Evolutionary conservation across 2,329 filamentous ascomycete species (phyloP).

Genomic region (Tolypocladium tundrense): DNA sequence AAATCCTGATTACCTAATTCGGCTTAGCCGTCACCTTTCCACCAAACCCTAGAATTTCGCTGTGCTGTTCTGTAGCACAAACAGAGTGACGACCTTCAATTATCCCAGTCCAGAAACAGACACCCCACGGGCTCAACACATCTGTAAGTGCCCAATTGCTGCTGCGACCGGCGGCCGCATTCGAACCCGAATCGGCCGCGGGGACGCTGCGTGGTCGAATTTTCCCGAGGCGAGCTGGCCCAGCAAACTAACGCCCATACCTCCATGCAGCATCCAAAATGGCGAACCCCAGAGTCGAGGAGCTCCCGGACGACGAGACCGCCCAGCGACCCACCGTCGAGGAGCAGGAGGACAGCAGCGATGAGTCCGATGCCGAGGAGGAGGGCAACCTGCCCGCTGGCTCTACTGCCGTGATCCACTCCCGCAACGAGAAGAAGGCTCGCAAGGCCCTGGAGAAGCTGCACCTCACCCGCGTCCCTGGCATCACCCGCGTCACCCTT

Average conservation of each 20-base stretch:
- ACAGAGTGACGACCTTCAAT: conserved; percentile 19
- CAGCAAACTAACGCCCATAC: conserved; percentile 2
- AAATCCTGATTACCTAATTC: conserved; percentile 28
- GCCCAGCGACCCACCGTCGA: conserved; percentile 69
- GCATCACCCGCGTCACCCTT: conserved; percentile 96
- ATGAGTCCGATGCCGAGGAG: conserved; percentile 72
- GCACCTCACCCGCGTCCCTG: conserved; percentile 88
- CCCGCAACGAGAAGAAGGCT: conserved; percentile 99
- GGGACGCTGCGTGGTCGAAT: conserved; percentile 1
- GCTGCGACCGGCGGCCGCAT: conserved; percentile 3
- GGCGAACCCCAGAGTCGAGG: conserved; percentile 97
- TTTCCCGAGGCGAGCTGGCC: neutral
- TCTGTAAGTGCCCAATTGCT: conserved; percentile 21
- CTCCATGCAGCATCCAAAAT: conserved; percentile 45
- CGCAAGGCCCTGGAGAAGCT: conserved; percentile 99
- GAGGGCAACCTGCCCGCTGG: conserved; percentile 73
- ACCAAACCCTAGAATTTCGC: conserved; percentile 37
- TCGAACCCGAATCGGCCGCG: neutral
- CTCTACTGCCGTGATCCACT: conserved; percentile 85
- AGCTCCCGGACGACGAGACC: conserved; percentile 81
- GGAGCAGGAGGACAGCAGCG: conserved; percentile 63
- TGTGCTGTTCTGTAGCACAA: conserved; percentile 28
- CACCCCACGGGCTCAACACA: conserved; percentile 21
- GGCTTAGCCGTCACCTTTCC: conserved; percentile 24
- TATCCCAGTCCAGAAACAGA: conserved; percentile 20